Evolutionary conservation across 2,329 filamentous ascomycete genomes (phyloP).

Genomic region (Arthrobotrys pseudoclavata): DNA sequence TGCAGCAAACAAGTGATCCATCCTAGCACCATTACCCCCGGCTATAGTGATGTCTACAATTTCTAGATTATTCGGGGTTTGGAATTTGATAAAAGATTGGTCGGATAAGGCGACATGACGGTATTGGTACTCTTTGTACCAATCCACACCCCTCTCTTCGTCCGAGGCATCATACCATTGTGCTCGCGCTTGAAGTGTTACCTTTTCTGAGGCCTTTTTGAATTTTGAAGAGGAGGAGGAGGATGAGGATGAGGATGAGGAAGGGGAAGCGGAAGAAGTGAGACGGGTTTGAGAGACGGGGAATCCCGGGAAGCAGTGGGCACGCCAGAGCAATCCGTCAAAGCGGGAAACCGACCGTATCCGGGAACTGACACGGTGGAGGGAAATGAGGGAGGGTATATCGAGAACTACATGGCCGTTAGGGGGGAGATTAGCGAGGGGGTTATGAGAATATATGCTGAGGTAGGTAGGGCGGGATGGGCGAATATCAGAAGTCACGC

Average conservation of each 20-base stretch:
- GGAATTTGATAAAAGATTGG: conserved; percentile 55
- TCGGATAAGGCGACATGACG: conserved; percentile 60
- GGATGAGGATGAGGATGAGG: neutral
- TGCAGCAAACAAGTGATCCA: conserved; percentile 51
- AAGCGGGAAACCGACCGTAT: conserved; percentile 50
- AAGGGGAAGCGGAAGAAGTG: neutral
- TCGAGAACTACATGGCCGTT: conserved; percentile 38
- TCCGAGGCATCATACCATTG: conserved; percentile 30
- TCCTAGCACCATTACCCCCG: conserved; percentile 6
- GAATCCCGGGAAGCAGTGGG: conserved; percentile 26
- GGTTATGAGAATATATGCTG: no score
- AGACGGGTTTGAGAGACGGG: neutral
- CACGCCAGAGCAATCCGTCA: conserved; percentile 44
- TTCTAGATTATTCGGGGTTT: conserved; percentile 58
- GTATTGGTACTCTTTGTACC: conserved; percentile 63
- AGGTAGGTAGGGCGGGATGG: no score
- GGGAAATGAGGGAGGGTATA: conserved; percentile 35
- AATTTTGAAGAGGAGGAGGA: neutral
- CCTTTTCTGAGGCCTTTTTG: conserved; percentile 1
- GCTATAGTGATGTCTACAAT: conserved; percentile 59
- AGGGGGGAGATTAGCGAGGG: neutral
- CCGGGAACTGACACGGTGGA: conserved; percentile 54
- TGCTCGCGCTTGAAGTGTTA: conserved; percentile 13
- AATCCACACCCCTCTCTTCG: conserved; percentile 60
- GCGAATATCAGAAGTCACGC: no score